Percentiles rank a stretch among this genome's conserved stretches.
These are phyloP conservation scores for Globisporangium viniferum DNA, from an alignment of 352 stramenopile genomes.

Conservation along the genomic window DNA sequence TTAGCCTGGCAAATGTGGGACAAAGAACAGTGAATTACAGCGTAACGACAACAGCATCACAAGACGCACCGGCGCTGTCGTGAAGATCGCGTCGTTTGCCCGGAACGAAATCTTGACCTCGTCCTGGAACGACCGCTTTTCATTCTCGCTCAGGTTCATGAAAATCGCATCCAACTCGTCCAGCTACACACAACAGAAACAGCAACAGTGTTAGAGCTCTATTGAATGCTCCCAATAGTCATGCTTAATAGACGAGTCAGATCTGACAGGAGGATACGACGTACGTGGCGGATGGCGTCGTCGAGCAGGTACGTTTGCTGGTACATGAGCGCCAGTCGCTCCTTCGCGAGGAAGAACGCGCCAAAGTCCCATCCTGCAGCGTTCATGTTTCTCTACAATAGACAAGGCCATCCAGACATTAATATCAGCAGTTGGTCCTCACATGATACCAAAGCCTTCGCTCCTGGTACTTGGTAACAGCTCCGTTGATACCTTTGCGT, in stretches of 20 bases:
- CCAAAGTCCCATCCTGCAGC: constrained; percentile 67
- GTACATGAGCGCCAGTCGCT: constrained; percentile 79
- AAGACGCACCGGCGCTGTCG: constrained; percentile 47
- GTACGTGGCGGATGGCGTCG: constrained; percentile 77
- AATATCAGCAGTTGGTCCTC: not conserved
- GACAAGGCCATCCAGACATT: not conserved
- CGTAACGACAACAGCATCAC: not conserved
- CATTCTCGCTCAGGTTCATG: constrained; percentile 31
- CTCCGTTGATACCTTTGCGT: constrained; percentile 40
- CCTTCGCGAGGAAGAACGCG: constrained; percentile 77
- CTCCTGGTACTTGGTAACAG: not conserved
- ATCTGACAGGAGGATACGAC: constrained; percentile 4
- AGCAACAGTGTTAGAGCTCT: not conserved
- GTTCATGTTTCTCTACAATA: constrained; percentile 31
- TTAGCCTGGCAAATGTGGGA: not conserved
- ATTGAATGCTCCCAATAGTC: not conserved
- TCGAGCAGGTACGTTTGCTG: constrained; percentile 82
- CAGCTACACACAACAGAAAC: constrained; percentile 27
- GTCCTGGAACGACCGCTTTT: constrained; percentile 27
- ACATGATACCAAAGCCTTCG: not conserved
- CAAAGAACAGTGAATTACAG: not conserved
- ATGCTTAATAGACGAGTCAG: not conserved
- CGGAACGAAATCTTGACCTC: constrained; percentile 21
- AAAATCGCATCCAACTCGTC: constrained; percentile 84
- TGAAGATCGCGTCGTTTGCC: constrained; percentile 49